Conservation (phyloP, 306 rosid genomes). For the Vigna unguiculata region DNA sequence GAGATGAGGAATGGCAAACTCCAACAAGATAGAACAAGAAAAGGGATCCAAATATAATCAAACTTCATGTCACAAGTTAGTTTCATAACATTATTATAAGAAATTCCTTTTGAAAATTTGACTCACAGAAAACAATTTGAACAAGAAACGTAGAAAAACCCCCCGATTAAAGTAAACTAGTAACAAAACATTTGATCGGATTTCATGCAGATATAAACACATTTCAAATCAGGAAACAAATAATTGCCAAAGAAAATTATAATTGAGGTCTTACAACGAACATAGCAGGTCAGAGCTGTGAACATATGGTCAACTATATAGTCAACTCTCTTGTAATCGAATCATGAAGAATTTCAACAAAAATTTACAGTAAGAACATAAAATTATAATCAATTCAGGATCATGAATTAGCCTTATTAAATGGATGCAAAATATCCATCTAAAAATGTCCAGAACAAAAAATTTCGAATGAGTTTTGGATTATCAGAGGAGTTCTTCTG, state of each 20-base stretch:
- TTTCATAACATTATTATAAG: slow-evolving; percentile 2
- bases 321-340: background rate
- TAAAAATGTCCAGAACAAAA: background rate
- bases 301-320: background rate
- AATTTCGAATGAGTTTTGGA: background rate
- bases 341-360: slow-evolving; percentile 9
- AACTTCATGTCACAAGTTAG: slow-evolving; percentile 10
- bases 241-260: background rate
- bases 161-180: too few relatives aligned
- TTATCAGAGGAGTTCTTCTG: too few relatives aligned
- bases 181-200: too few relatives aligned
- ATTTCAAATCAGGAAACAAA: background rate
- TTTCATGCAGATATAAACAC: too few relatives aligned
- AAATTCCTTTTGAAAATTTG: background rate
- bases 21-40: background rate
- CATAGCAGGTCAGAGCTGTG: background rate
- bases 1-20: background rate
- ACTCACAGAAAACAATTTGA: too few relatives aligned
- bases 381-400: background rate
- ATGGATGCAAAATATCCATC: background rate
- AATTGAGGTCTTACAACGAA: slow-evolving; percentile 5
- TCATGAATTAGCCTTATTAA: background rate
- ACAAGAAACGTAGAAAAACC: background rate
- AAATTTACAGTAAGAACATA: background rate
- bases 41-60: slow-evolving; percentile 16